phyloP scores from a whole-genome alignment of 768 basidiomycete genomes.

The Porphyrellus cyaneotinctus region DNA sequence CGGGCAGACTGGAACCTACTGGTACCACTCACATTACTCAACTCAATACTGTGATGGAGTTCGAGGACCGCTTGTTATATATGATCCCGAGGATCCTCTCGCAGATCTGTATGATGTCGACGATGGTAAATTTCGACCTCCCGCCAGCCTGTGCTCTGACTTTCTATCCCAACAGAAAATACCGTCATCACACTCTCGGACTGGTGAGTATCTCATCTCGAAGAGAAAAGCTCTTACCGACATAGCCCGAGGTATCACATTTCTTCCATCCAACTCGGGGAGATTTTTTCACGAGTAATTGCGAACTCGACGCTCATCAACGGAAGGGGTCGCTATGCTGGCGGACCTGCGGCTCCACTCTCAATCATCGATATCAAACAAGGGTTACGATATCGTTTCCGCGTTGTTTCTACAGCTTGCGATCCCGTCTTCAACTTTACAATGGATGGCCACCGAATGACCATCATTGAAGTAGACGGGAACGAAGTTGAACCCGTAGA shows the following conservation, averaged over 20 bases:
- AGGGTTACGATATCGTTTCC: constrained; percentile 1
- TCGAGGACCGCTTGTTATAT: constrained; percentile 25
- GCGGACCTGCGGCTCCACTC: neutral
- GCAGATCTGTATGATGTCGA: constrained; percentile 39
- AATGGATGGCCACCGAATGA: constrained; percentile 6
- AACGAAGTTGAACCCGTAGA: neutral
- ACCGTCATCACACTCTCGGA: constrained; percentile 32
- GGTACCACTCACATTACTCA: constrained; percentile 34
- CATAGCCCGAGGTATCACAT: neutral
- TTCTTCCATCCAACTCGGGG: neutral
- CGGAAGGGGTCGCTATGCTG: constrained; percentile 1
- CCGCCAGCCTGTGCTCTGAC: neutral
- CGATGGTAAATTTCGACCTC: constrained; percentile 25
- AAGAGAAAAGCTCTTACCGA: neutral
- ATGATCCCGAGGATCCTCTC: constrained; percentile 32
- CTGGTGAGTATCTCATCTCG: neutral
- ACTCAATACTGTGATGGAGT: constrained; percentile 1
- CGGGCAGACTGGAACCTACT: constrained; percentile 35
- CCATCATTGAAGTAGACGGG: constrained; percentile 4
- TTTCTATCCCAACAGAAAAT: constrained; percentile 15
- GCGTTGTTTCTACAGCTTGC: neutral
- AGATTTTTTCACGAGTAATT: neutral
- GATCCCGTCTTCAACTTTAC: constrained; percentile 1
- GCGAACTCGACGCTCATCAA: constrained; percentile 1
- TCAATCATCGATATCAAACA: neutral